phyloP scores from a whole-genome alignment of 768 basidiomycete species.

The Termitomyces sp. region DNA sequence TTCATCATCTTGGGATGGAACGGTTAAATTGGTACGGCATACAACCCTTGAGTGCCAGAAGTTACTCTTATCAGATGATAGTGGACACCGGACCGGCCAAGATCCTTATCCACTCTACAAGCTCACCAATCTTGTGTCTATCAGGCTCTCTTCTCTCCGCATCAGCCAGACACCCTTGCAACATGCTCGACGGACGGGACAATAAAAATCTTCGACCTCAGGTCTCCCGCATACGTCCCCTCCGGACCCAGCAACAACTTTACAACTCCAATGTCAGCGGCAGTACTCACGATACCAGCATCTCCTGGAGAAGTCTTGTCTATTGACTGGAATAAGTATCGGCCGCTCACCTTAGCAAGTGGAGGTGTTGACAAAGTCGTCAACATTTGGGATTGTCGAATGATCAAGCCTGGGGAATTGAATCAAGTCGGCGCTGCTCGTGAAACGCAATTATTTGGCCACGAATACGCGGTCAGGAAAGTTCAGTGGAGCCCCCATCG shows the following conservation, averaged over 20 bases:
- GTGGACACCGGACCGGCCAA: slow-evolving; percentile 84
- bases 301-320: slow-evolving; percentile 74
- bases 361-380: slow-evolving; percentile 73
- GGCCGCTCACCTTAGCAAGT: slow-evolving; percentile 69
- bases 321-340: slow-evolving; percentile 93
- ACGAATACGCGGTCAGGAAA: slow-evolving; percentile 87
- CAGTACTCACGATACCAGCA: slow-evolving; percentile 73
- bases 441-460: slow-evolving; percentile 67
- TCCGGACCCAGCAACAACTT: slow-evolving; percentile 50
- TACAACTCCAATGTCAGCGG: slow-evolving; percentile 60
- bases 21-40: slow-evolving; percentile 72
- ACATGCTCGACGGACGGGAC: slow-evolving; percentile 88
- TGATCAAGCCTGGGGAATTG: slow-evolving; percentile 56
- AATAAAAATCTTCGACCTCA: slow-evolving; percentile 76
- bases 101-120: slow-evolving; percentile 75
- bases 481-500: slow-evolving; percentile 87
- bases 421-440: slow-evolving; percentile 65
- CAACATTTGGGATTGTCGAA: slow-evolving; percentile 85
- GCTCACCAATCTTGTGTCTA: slow-evolving; percentile 87
- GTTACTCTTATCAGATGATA: slow-evolving; percentile 23
- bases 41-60: neutral
- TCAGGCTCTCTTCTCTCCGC: slow-evolving; percentile 88
- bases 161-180: slow-evolving; percentile 74
- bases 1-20: slow-evolving; percentile 90
- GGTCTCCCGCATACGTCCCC: slow-evolving; percentile 53